Evolutionary conservation across 139 green algal species (phyloP).

Genomic region (Volvox africanus): DNA sequence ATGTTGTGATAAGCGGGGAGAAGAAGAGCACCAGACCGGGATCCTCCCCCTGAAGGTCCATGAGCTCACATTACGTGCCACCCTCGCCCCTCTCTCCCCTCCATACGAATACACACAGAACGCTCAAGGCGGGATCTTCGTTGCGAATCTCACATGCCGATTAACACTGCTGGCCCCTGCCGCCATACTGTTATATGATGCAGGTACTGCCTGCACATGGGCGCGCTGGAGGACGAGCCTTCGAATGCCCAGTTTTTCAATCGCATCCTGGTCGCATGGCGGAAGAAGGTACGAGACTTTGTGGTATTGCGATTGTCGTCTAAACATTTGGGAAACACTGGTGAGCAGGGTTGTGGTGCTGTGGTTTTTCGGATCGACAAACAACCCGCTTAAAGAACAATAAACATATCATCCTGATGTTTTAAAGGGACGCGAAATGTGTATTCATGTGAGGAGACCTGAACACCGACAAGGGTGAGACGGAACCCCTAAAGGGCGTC

Average conservation of each 20-base stretch:
- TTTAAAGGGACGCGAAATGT: background rate
- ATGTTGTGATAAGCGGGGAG: background rate
- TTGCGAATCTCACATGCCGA: background rate
- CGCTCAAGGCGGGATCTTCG: background rate
- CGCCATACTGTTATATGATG: background rate
- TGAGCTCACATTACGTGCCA: background rate
- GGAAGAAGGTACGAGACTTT: background rate
- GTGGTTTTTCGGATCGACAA: background rate
- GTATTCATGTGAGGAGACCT: background rate
- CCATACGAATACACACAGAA: no score
- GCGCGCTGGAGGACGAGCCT: background rate
- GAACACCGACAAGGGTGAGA: background rate
- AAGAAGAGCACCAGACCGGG: background rate
- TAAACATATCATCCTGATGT: no score
- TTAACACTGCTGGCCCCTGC: background rate
- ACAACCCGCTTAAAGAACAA: no score
- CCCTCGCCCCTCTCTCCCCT: background rate
- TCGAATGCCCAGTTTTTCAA: background rate
- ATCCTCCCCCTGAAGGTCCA: background rate
- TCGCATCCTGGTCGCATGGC: background rate
- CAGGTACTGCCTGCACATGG: background rate
- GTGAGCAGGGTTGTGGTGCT: background rate
- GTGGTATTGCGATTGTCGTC: background rate
- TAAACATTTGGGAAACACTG: no score
- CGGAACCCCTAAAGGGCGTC: no score